Evolutionary conservation across 768 basidiomycete genomes (phyloP).

Genomic region (Boletus rufocinnamomeus): DNA sequence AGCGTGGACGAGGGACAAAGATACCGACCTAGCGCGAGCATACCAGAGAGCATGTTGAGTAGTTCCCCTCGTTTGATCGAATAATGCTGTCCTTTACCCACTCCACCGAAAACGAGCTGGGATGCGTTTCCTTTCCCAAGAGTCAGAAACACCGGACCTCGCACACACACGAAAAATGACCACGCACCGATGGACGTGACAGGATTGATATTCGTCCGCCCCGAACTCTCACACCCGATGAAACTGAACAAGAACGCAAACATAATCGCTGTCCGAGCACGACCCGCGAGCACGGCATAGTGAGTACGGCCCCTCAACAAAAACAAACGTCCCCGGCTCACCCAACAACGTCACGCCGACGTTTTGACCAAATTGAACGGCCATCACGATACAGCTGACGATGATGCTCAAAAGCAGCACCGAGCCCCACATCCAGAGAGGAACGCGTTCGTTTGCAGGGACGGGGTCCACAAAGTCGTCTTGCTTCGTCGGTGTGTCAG

Average conservation of each 20-base stretch:
- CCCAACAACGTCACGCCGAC: slow-evolving; percentile 37
- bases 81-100: slow-evolving; percentile 47
- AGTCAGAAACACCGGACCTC: not conserved
- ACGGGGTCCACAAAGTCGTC: slow-evolving; percentile 53
- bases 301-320: too few relatives aligned
- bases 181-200: slow-evolving; percentile 51
- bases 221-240: slow-evolving; percentile 62
- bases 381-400: slow-evolving; percentile 53
- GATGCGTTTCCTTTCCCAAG: slow-evolving; percentile 41
- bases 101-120: slow-evolving; percentile 66
- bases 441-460: slow-evolving; percentile 56
- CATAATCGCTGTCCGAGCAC: slow-evolving; percentile 40
- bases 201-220: slow-evolving; percentile 63
- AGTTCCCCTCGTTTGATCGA: slow-evolving; percentile 18
- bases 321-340: not conserved
- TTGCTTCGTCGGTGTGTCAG: slow-evolving; percentile 13
- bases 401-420: slow-evolving; percentile 51
- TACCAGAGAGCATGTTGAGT: slow-evolving; percentile 28
- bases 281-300: too few relatives aligned
- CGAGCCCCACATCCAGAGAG: slow-evolving; percentile 53
- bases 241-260: slow-evolving; percentile 68
- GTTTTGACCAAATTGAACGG: slow-evolving; percentile 55
- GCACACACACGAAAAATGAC: not conserved
- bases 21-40: slow-evolving; percentile 23
- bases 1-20: not conserved